Conservation (phyloP, 1,139 yeast genomes). For the Scheffersomyces parashehatae region DNA sequence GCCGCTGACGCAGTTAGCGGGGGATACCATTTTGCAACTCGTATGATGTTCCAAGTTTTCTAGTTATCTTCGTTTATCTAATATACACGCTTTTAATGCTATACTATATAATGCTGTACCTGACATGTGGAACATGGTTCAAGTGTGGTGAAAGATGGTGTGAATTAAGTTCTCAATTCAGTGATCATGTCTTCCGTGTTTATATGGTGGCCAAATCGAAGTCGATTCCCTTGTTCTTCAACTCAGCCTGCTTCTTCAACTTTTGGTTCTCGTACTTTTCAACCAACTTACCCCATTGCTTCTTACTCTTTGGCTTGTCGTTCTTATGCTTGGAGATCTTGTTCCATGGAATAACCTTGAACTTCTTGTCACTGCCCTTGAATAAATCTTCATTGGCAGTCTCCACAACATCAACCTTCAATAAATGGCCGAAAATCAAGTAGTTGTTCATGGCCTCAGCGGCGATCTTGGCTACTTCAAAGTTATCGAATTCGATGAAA, state of each 20-base stretch:
- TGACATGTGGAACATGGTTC: too few relatives aligned
- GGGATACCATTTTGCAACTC: too few relatives aligned
- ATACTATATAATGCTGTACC: too few relatives aligned
- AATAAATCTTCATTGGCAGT: constrained; percentile 46
- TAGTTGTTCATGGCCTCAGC: constrained; percentile 96
- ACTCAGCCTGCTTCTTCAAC: constrained; percentile 45
- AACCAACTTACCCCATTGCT: constrained; percentile 56
- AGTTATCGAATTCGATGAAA: constrained; percentile 76
- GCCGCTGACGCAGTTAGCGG: too few relatives aligned
- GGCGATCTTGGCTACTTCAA: constrained; percentile 81
- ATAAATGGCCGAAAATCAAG: constrained; percentile 80
- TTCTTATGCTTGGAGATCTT: constrained; percentile 54
- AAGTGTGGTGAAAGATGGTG: too few relatives aligned
- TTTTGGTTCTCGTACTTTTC: constrained; percentile 45
- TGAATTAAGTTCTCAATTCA: too few relatives aligned
- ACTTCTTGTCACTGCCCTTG: constrained; percentile 55
- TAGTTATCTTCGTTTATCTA: too few relatives aligned
- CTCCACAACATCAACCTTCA: constrained; percentile 62
- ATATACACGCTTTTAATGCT: too few relatives aligned
- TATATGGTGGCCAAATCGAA: constrained; percentile 28
- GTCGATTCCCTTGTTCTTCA: constrained; percentile 57
- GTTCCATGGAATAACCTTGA: constrained; percentile 64
- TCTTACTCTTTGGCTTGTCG: constrained; percentile 57
- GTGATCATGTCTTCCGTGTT: not conserved
- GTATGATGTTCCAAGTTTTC: too few relatives aligned